A percentile compares a stretch with the other conserved stretches of the same genome.
Conservation (phyloP, 2,329 filamentous ascomycete species). For the Talaromyces sp. region DNA sequence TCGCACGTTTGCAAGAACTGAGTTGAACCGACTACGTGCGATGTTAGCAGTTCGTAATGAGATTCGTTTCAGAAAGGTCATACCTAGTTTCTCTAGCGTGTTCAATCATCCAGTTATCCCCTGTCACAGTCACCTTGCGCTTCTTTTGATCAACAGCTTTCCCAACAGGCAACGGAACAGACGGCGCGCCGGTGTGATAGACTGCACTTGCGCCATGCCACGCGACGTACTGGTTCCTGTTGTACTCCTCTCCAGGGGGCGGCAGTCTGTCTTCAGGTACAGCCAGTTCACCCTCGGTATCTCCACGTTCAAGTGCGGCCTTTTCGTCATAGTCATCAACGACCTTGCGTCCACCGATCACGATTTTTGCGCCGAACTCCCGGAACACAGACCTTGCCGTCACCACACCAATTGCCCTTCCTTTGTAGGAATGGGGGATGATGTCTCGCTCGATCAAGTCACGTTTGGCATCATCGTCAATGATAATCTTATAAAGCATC, state of each 20-base stretch:
- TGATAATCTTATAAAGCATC: slow-evolving; percentile 95
- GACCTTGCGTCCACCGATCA: slow-evolving; percentile 83
- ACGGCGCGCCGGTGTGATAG: slow-evolving; percentile 78
- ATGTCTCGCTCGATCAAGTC: slow-evolving; percentile 94
- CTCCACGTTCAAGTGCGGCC: slow-evolving; percentile 69
- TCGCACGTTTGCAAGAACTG: slow-evolving; percentile 65
- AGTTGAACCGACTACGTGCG: slow-evolving; percentile 71
- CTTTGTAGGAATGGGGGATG: slow-evolving; percentile 98
- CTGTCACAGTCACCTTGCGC: slow-evolving; percentile 80
- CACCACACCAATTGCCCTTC: slow-evolving; percentile 92
- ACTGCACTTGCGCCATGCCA: slow-evolving; percentile 97
- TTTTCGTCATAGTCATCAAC: slow-evolving; percentile 85
- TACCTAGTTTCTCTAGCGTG: slow-evolving; percentile 89
- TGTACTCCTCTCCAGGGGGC: slow-evolving; percentile 78
- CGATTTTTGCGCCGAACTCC: slow-evolving; percentile 90
- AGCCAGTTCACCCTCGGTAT: slow-evolving; percentile 81
- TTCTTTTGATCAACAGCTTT: slow-evolving; percentile 76
- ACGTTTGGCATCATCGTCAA: slow-evolving; percentile 93
- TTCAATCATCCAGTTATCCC: slow-evolving; percentile 94
- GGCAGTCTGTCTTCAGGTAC: slow-evolving; percentile 82
- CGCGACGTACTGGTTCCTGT: slow-evolving; percentile 97
- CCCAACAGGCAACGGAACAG: slow-evolving; percentile 68
- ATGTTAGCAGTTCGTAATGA: slow-evolving; percentile 8
- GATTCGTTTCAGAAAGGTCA: slow-evolving; percentile 26
- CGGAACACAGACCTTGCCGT: slow-evolving; percentile 95